These are phyloP conservation scores for Pisolithus sp. DNA, from an alignment of 768 basidiomycete species.

Conservation along the genomic window DNA sequence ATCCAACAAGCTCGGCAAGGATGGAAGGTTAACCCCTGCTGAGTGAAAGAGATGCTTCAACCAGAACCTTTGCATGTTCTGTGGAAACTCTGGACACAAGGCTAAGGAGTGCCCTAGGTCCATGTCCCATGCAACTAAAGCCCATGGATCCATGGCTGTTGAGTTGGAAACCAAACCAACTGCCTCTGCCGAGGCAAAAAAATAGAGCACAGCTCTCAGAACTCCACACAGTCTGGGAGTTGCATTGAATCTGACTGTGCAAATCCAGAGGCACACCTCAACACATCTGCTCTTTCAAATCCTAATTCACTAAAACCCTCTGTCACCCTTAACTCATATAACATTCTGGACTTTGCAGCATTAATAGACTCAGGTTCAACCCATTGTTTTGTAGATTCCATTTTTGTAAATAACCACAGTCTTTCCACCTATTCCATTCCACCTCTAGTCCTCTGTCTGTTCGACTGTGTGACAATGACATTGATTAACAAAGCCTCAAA, in stretches of 20 bases:
- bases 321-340: no score
- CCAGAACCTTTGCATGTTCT: no score
- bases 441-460: neutral
- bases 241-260: neutral
- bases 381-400: neutral
- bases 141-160: neutral
- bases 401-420: neutral
- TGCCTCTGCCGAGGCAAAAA: constrained; percentile 2
- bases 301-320: neutral
- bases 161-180: neutral
- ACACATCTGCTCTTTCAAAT: neutral
- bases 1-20: no score
- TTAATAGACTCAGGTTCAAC: neutral
- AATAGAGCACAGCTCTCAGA: neutral
- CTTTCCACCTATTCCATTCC: neutral
- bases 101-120: no score
- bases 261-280: constrained; percentile 1
- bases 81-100: no score
- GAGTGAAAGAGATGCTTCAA: no score
- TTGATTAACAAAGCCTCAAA: no score
- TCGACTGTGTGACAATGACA: neutral
- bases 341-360: neutral
- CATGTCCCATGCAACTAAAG: neutral
- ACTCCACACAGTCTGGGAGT: no score
- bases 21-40: no score